Percentiles rank a stretch among this genome's conserved stretches.
Conservation (phyloP, 352 stramenopile genomes). For the Globisporangium iwayamae region DNA sequence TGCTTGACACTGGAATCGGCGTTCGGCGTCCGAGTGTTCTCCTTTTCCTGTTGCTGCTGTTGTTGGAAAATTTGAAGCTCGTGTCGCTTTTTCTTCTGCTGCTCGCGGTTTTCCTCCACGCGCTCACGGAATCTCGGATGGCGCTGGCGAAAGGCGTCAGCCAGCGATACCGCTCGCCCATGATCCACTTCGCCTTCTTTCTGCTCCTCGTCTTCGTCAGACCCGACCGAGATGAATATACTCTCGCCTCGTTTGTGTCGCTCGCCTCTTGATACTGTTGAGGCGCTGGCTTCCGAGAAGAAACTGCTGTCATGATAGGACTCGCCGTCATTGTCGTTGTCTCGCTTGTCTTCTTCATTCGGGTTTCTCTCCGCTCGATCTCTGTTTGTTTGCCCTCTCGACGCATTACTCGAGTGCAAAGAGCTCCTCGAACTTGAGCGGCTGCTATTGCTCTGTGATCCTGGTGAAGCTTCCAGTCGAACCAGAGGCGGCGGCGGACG, state of each 20-base stretch:
- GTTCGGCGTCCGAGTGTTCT: constrained; percentile 11
- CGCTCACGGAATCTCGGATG: constrained; percentile 55
- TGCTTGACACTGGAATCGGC: not conserved
- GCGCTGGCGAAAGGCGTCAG: constrained; percentile 54
- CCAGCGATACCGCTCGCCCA: constrained; percentile 27
- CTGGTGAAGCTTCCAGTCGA: not conserved
- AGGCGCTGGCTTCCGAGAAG: constrained; percentile 1
- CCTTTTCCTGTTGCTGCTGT: constrained; percentile 8
- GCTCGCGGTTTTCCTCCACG: constrained; percentile 20
- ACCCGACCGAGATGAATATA: constrained; percentile 5
- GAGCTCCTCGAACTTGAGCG: constrained; percentile 9
- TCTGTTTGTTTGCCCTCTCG: not conserved
- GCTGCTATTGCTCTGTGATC: constrained; percentile 1
- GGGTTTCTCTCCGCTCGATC: not conserved
- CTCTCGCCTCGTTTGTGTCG: constrained; percentile 1
- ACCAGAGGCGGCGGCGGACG: constrained; percentile 16
- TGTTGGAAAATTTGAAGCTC: constrained; percentile 19
- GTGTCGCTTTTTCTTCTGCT: constrained; percentile 28
- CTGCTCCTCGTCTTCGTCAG: not conserved
- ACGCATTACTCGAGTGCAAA: not conserved
- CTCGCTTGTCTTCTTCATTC: constrained; percentile 26
- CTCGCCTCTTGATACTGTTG: not conserved
- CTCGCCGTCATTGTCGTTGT: constrained; percentile 8
- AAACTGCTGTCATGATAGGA: constrained; percentile 11
- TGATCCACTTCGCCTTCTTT: not conserved